Percentiles rank a stretch among this genome's conserved stretches.
Conservation (phyloP, 768 basidiomycete genomes). For the Agaricus blazei region DNA sequence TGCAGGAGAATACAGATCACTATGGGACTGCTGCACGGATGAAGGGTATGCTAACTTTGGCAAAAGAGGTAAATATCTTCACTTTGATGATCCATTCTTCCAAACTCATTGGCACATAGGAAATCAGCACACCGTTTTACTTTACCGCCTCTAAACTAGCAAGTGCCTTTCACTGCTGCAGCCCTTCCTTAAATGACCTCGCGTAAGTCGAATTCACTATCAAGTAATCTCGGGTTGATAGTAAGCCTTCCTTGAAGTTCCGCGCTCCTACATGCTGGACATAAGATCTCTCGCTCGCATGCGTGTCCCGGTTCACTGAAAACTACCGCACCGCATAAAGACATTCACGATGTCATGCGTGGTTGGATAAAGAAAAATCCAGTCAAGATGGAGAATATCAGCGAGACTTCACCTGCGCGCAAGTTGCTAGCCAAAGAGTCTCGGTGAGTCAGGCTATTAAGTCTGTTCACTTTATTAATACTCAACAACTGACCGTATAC, state of each 20-base stretch:
- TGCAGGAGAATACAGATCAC: conserved; percentile 52
- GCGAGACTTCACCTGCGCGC: conserved; percentile 65
- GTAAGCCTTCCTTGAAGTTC: conserved; percentile 44
- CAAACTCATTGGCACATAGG: conserved; percentile 36
- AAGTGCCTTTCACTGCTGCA: conserved; percentile 75
- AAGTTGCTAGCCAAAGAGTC: conserved; percentile 64
- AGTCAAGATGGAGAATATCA: conserved; percentile 79
- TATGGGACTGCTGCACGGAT: conserved; percentile 83
- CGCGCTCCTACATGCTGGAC: conserved; percentile 82
- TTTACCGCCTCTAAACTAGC: conserved; percentile 81
- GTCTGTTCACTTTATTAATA: not conserved
- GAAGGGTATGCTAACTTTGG: conserved; percentile 93
- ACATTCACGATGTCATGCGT: conserved; percentile 79
- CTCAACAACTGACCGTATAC: not conserved
- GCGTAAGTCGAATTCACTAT: conserved; percentile 37
- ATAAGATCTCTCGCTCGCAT: conserved; percentile 87
- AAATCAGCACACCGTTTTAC: conserved; percentile 75
- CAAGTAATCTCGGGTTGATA: not conserved
- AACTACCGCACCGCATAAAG: conserved; percentile 68
- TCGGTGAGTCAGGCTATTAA: conserved; percentile 35
- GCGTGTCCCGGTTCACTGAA: conserved; percentile 87
- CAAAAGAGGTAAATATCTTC: conserved; percentile 61
- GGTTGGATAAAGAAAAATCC: conserved; percentile 82
- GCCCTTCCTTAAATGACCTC: conserved; percentile 69
- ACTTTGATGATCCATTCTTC: not conserved